phyloP scores from a whole-genome alignment of 176 grass and related monocot species.

The Zizania latifolia region DNA sequence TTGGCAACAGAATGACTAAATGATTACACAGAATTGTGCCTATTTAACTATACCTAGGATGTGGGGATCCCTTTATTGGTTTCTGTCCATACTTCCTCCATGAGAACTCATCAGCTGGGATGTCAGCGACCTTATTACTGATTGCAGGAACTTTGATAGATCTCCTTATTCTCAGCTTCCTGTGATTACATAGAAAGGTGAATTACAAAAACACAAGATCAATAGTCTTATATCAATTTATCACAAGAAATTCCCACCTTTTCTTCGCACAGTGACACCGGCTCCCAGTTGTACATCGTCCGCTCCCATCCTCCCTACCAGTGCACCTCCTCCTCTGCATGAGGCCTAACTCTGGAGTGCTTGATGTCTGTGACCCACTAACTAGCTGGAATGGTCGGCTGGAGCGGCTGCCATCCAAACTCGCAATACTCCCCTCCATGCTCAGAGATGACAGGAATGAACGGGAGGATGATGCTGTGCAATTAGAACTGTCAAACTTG shows the following conservation, averaged over 20 bases:
- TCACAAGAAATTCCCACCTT: slow-evolving; percentile 48
- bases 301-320: slow-evolving; percentile 61
- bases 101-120: slow-evolving; percentile 85
- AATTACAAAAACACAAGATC: background rate
- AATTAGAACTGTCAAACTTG: slow-evolving; percentile 77
- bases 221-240: background rate
- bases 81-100: slow-evolving; percentile 99
- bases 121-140: slow-evolving; percentile 93
- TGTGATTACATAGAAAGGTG: slow-evolving; percentile 14
- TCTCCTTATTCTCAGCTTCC: slow-evolving; percentile 86
- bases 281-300: slow-evolving; percentile 50
- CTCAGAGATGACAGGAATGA: slow-evolving; percentile 83
- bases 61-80: slow-evolving; percentile 96
- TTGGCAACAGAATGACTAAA: background rate
- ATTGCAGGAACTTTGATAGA: slow-evolving; percentile 97
- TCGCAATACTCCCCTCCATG: slow-evolving; percentile 80
- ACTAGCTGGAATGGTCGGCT: slow-evolving; percentile 60
- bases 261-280: slow-evolving; percentile 95
- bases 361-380: slow-evolving; percentile 60
- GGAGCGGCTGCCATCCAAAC: slow-evolving; percentile 55
- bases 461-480: slow-evolving; percentile 70
- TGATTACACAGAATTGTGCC: background rate
- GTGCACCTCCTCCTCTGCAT: slow-evolving; percentile 60
- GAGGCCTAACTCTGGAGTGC: slow-evolving; percentile 49
- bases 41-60: slow-evolving; percentile 78